Base-by-base conservation (phyloP, 1,284 basidiomycete genomes). In the Sparassis latifolia region DNA sequence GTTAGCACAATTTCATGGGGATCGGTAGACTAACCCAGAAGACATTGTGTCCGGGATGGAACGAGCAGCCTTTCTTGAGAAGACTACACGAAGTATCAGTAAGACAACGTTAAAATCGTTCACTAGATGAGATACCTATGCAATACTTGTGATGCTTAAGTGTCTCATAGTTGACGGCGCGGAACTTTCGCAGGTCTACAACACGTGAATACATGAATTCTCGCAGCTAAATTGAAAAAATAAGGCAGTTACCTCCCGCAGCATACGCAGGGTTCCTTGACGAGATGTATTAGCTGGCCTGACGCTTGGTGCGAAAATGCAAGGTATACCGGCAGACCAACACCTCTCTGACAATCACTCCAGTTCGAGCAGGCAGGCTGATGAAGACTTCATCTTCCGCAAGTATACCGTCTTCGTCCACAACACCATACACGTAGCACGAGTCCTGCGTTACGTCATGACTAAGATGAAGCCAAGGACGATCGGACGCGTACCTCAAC, bases 11-110 rank as follows among this genome's bases (percentile, higher is more conserved):
- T 33, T 10, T 27, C 29, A 32, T 10, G 28, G 33, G 10, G 10
- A 20, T 33, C 12, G 20, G n/a, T 1, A 33, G 1, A 38, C 7
- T 27, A 42, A 57, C 56, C 56, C 59, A n/a, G 56, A 56, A 2
- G 59, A 49, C 39, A 61, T 59, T 1, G 52, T 53, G 40, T 59
- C 59, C 1, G 59, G 56, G 3, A 59, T 33, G 3, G 59, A 61
- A 31, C 51, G 55, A 5, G 35, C 10, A 0, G 52, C 55, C 4
- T 47, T 55, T 9, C 57, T 52, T 5, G 59, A 52, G 47, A 61
- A 61, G 32, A 61, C 59, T 60, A 1, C 28, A 20, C 20, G 20
- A 20, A 20, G 20, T 20, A 20, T 20, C 20, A 20, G 20, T 20
- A 20, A 20, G 20, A 20, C 20, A 20, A 20, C 20, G 20, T 20